Conservation (phyloP, 1,284 basidiomycete genomes). For the Ceratobasidium sp. region DNA sequence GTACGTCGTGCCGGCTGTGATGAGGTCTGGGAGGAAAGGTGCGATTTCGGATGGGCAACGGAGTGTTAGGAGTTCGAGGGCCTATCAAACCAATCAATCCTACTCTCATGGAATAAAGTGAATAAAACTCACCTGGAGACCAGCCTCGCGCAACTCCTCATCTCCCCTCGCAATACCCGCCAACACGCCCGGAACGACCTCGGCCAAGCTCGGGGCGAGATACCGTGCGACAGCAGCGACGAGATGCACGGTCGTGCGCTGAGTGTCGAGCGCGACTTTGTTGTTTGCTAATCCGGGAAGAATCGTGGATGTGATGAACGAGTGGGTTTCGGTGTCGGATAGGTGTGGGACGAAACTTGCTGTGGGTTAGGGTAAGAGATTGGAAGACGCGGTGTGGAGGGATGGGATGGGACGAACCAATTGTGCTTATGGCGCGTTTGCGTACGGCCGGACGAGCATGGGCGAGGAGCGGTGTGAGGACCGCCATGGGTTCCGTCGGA, state of each 20-base stretch:
- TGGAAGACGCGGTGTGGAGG: conserved; percentile 41
- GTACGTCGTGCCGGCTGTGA: conserved; percentile 78
- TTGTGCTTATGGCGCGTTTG: conserved; percentile 89
- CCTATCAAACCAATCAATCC: conserved; percentile 62
- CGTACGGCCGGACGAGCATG: conserved; percentile 87
- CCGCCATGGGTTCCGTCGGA: conserved; percentile 69
- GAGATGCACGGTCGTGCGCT: conserved; percentile 84
- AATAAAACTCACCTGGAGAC: conserved; percentile 71
- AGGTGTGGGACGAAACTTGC: conserved; percentile 83
- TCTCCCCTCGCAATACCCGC: conserved; percentile 78
- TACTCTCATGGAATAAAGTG: not conserved
- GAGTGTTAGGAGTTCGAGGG: conserved; percentile 86
- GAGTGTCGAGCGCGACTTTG: conserved; percentile 70
- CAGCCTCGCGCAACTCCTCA: conserved; percentile 84
- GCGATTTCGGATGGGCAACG: conserved; percentile 87
- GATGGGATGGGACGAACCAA: conserved; percentile 59
- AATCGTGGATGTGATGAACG: conserved; percentile 69
- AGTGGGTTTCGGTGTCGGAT: conserved; percentile 68
- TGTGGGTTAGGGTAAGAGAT: conserved; percentile 36
- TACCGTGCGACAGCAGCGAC: conserved; percentile 83
- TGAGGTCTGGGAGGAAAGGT: conserved; percentile 77
- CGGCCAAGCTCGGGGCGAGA: conserved; percentile 70
- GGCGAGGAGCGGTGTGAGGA: conserved; percentile 81
- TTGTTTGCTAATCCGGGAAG: conserved; percentile 71
- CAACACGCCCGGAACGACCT: conserved; percentile 78